Conservation (phyloP, 331 rosid genomes). For the Ulmus americana region DNA sequence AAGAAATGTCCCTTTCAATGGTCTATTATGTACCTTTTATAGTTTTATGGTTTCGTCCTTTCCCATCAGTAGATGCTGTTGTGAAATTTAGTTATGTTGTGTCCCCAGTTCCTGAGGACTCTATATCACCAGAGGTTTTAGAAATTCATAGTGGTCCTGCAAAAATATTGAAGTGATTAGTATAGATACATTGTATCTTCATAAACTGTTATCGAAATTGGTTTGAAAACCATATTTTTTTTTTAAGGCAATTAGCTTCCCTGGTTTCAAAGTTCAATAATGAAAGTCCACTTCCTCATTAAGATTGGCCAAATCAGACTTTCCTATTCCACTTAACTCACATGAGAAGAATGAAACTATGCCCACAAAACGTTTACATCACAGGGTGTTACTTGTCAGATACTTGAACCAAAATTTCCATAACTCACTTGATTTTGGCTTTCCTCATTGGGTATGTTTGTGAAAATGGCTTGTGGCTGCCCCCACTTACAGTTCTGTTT, state of each 20-base stretch:
- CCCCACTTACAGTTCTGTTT: conserved; percentile 10
- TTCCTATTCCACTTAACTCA: not conserved
- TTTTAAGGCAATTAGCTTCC: not conserved
- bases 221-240: not conserved
- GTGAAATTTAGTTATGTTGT: too few species aligned
- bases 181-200: not conserved
- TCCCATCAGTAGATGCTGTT: too few species aligned
- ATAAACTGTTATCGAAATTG: not conserved
- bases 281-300: not conserved
- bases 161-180: not conserved
- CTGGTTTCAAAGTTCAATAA: not conserved
- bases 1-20: not conserved
- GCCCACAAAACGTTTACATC: not conserved
- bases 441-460: not conserved
- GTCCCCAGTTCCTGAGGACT: not conserved
- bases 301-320: not conserved
- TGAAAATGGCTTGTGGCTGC: not conserved
- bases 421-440: conserved; percentile 6
- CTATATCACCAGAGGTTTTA: not conserved
- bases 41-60: too few species aligned
- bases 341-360: not conserved
- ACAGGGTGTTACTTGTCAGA: not conserved
- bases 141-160: not conserved
- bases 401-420: not conserved
- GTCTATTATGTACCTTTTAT: not conserved